These are phyloP conservation scores for Tulasnella sp. DNA, from an alignment of 768 basidiomycete genomes.

Conservation along the genomic window DNA sequence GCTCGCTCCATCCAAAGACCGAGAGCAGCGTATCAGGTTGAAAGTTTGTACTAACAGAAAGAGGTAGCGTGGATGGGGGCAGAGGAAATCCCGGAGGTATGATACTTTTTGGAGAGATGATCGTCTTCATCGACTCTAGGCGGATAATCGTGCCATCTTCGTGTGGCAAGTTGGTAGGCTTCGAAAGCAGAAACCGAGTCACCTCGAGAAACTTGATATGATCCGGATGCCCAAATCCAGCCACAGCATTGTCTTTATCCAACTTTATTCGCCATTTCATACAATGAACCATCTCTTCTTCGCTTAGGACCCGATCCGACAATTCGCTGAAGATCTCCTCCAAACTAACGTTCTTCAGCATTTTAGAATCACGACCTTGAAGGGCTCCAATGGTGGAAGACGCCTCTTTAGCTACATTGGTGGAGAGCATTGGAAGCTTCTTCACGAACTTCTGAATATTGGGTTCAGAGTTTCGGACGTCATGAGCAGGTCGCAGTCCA, in stretches of 20 bases:
- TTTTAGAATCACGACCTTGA: constrained; percentile 41
- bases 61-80: constrained; percentile 58
- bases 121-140: constrained; percentile 55
- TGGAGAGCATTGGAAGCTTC: constrained; percentile 58
- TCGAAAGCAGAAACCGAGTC: constrained; percentile 49
- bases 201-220: constrained; percentile 46
- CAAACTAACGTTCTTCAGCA: constrained; percentile 66
- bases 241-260: constrained; percentile 31
- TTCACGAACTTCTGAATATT: constrained; percentile 64
- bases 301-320: constrained; percentile 48
- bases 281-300: constrained; percentile 66
- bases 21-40: constrained; percentile 34
- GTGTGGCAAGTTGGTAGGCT: constrained; percentile 25
- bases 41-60: constrained; percentile 49
- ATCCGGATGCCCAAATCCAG: constrained; percentile 28
- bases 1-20: constrained; percentile 67
- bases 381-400: constrained; percentile 48
- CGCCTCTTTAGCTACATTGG: constrained; percentile 43
- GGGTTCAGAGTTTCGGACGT: constrained; percentile 62
- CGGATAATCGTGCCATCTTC: constrained; percentile 46
- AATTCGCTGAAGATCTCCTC: constrained; percentile 74
- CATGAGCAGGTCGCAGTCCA: constrained; percentile 52
- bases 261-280: constrained; percentile 70
- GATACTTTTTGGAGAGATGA: constrained; percentile 49
- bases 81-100: constrained; percentile 67